phyloP scores from a whole-genome alignment of 192 early-diverging fungal species.

The Pilobolus umbonatus region DNA sequence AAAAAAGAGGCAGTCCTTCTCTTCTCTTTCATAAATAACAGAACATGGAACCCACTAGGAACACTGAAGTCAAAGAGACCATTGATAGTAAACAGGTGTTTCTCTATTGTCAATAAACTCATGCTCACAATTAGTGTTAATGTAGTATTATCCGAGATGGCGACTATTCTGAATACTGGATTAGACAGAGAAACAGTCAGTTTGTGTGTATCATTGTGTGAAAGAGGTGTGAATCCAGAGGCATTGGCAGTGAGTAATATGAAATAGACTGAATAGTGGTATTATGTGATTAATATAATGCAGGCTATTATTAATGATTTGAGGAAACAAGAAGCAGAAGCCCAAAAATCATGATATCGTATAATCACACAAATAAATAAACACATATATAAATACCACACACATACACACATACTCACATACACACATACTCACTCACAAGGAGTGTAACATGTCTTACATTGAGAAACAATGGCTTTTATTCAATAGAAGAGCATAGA shows the following conservation, averaged over 20 bases:
- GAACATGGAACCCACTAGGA: neutral
- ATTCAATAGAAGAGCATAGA: no score
- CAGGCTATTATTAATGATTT: no score
- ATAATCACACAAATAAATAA: no score
- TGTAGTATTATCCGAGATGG: slow-evolving; percentile 55
- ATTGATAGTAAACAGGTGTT: neutral
- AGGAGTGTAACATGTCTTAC: no score
- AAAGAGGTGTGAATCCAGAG: slow-evolving; percentile 82
- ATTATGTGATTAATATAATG: no score
- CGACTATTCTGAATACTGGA: slow-evolving; percentile 64
- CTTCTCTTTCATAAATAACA: neutral
- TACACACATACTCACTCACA: no score
- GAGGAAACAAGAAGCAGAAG: no score
- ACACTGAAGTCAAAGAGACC: slow-evolving; percentile 7
- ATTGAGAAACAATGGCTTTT: no score
- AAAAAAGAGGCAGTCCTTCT: neutral
- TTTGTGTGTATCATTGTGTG: slow-evolving; percentile 69
- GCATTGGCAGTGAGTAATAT: slow-evolving; percentile 56
- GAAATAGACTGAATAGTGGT: no score
- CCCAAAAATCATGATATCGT: no score
- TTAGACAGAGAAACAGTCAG: slow-evolving; percentile 69
- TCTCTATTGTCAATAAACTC: neutral
- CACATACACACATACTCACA: no score
- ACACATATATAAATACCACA: no score
- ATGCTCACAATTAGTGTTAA: neutral